Conservation (phyloP, 192 early-diverging fungal species). For the Geranomyces michiganensis region DNA sequence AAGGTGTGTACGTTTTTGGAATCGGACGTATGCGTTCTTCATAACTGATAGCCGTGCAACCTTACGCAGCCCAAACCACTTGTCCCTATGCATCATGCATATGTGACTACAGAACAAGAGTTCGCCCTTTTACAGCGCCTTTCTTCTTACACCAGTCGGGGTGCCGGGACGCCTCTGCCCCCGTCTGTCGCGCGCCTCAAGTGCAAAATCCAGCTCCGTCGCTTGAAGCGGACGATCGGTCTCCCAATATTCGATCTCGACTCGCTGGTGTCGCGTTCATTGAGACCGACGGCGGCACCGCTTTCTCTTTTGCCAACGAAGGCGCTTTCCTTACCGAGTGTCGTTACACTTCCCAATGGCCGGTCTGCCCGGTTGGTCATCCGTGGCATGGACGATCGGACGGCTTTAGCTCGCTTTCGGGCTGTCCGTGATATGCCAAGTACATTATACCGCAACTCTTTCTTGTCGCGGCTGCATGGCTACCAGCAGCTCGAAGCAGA, state of each 20-base stretch:
- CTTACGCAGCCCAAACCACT: slow-evolving; percentile 4
- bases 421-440: slow-evolving; percentile 42
- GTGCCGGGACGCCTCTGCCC: slow-evolving; percentile 30
- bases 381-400: slow-evolving; percentile 17
- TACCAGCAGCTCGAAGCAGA: slow-evolving; percentile 50
- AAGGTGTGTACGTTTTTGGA: too few relatives aligned
- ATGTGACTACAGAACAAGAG: slow-evolving; percentile 54
- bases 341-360: slow-evolving; percentile 17
- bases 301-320: not conserved
- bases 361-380: slow-evolving; percentile 12
- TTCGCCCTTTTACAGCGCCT: slow-evolving; percentile 58
- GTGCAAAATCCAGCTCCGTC: slow-evolving; percentile 59
- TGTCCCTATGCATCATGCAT: slow-evolving; percentile 1
- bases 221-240: slow-evolving; percentile 66
- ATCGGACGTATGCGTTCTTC: too few relatives aligned
- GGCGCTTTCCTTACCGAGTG: not conserved
- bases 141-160: slow-evolving; percentile 37
- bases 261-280: slow-evolving; percentile 43
- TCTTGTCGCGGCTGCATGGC: slow-evolving; percentile 75
- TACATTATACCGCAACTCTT: slow-evolving; percentile 72
- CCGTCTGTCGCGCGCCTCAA: slow-evolving; percentile 55
- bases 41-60: not conserved
- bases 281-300: slow-evolving; percentile 23
- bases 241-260: slow-evolving; percentile 73
- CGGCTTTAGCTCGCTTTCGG: slow-evolving; percentile 24